Percentiles rank a stretch among this genome's conserved stretches.
These are phyloP conservation scores for Euphorbia schlechtendalii DNA, from an alignment of 441 rosid genomes.

Conservation along the genomic window DNA sequence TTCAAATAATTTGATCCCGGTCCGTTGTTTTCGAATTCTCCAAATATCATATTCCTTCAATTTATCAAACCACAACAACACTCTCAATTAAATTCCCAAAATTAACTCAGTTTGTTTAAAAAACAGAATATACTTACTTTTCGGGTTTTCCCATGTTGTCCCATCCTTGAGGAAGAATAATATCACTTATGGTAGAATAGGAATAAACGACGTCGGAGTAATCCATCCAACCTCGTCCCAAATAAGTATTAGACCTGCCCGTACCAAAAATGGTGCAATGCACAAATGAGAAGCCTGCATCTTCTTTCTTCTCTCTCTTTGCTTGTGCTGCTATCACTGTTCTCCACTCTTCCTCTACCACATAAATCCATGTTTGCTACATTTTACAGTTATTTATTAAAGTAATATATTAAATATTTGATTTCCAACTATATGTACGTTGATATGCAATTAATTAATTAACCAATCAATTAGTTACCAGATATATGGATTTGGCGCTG, in stretches of 20 bases:
- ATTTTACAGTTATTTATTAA: background rate
- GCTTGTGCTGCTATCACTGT: constrained; percentile 58
- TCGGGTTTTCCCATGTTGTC: constrained; percentile 22
- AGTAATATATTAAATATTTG: background rate
- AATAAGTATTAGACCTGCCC: constrained; percentile 24
- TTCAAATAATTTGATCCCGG: constrained; percentile 23
- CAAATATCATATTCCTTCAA: constrained; percentile 37
- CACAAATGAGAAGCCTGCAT: constrained; percentile 50
- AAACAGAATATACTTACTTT: background rate
- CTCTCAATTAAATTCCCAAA: no score
- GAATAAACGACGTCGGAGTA: constrained; percentile 49
- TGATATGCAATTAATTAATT: background rate
- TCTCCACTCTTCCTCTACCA: constrained; percentile 22
- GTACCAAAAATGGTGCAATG: constrained; percentile 46
- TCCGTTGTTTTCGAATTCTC: constrained; percentile 52
- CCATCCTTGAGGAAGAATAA: constrained; percentile 58
- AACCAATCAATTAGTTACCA: constrained; percentile 34
- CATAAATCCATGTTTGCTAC: constrained; percentile 35
- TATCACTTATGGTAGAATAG: constrained; percentile 34
- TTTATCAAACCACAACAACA: no score
- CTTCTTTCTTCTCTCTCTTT: constrained; percentile 22
- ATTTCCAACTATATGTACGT: background rate
- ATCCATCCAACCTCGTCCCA: constrained; percentile 61
- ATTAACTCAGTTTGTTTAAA: no score
- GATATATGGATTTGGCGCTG: constrained; percentile 52